Percentiles rank a stretch among this genome's conserved stretches.
Evolutionary conservation across 2,329 filamentous ascomycete genomes (phyloP).

Genomic region (Acrocalymma vagum): DNA sequence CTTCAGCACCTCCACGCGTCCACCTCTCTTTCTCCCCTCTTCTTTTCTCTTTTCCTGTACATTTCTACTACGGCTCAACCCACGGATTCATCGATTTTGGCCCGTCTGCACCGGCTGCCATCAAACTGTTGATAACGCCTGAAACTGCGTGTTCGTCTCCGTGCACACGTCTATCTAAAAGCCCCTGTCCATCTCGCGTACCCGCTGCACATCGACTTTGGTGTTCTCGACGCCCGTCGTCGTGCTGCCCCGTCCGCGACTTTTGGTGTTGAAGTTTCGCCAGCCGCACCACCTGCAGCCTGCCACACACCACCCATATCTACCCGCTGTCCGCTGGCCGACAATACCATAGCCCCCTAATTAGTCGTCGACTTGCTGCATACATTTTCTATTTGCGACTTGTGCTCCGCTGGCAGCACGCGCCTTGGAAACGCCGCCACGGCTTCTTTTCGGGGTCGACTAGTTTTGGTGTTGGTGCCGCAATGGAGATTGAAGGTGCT

Average conservation of each 20-base stretch:
- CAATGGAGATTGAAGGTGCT: constrained; percentile 43
- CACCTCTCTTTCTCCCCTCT: constrained; percentile 30
- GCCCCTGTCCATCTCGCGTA: constrained; percentile 22
- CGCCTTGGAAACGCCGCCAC: constrained; percentile 3
- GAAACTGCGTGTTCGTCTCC: constrained; percentile 38
- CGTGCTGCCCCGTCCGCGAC: constrained; percentile 29
- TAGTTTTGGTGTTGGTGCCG: constrained; percentile 22
- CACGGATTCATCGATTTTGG: constrained; percentile 35
- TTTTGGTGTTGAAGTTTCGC: constrained; percentile 46
- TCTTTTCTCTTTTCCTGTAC: constrained; percentile 31
- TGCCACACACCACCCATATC: constrained; percentile 13
- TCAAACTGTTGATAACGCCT: constrained; percentile 32
- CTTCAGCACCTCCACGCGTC: constrained; percentile 26
- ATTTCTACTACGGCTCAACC: constrained; percentile 18
- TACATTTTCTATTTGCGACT: constrained; percentile 4
- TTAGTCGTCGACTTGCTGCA: too few species aligned
- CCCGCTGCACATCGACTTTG: constrained; percentile 38
- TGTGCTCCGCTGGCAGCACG: not conserved
- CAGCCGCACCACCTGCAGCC: constrained; percentile 23
- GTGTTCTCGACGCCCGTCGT: constrained; percentile 42
- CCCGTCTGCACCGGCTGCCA: constrained; percentile 30
- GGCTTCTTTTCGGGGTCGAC: not conserved
- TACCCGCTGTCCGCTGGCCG: constrained; percentile 8
- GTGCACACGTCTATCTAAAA: constrained; percentile 31
- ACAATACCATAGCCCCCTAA: too few species aligned